Percentiles rank a stretch among this genome's conserved stretches.
These are phyloP conservation scores for Trametes cubensis DNA, from an alignment of 768 basidiomycete genomes.

Conservation along the genomic window DNA sequence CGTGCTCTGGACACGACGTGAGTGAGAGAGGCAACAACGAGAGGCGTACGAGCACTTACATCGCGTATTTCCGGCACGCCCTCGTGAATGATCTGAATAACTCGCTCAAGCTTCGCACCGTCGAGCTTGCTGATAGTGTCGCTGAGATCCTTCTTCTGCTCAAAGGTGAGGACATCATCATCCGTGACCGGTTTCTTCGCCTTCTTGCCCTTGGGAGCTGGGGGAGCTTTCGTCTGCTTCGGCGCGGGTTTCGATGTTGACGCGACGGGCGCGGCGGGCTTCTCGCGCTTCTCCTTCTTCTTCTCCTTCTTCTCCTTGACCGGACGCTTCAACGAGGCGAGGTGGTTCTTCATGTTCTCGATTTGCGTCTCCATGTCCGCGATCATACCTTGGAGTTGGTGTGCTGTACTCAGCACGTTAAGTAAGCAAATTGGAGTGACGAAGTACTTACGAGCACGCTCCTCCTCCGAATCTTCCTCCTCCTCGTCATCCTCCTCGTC, in stretches of 20 bases:
- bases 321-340: conserved; percentile 59
- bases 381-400: conserved; percentile 58
- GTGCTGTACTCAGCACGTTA: conserved; percentile 27
- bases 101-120: conserved; percentile 80
- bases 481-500: conserved; percentile 69
- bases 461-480: conserved; percentile 67
- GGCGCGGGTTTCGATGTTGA: conserved; percentile 61
- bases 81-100: conserved; percentile 94
- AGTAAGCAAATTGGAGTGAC: conserved; percentile 11
- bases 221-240: conserved; percentile 47
- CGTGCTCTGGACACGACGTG: conserved; percentile 62
- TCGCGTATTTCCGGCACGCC: conserved; percentile 92
- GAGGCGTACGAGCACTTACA: conserved; percentile 51
- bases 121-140: conserved; percentile 90
- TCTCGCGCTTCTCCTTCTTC: conserved; percentile 57
- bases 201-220: conserved; percentile 58
- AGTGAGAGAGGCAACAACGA: neutral
- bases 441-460: conserved; percentile 62
- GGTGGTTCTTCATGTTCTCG: conserved; percentile 70
- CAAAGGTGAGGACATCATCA: conserved; percentile 86
- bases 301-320: conserved; percentile 68
- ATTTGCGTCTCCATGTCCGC: conserved; percentile 81
- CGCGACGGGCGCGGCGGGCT: conserved; percentile 48
- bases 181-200: conserved; percentile 67
- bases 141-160: conserved; percentile 98